Conservation (phyloP, 257 asterid species). For the Paulownia fortunei region DNA sequence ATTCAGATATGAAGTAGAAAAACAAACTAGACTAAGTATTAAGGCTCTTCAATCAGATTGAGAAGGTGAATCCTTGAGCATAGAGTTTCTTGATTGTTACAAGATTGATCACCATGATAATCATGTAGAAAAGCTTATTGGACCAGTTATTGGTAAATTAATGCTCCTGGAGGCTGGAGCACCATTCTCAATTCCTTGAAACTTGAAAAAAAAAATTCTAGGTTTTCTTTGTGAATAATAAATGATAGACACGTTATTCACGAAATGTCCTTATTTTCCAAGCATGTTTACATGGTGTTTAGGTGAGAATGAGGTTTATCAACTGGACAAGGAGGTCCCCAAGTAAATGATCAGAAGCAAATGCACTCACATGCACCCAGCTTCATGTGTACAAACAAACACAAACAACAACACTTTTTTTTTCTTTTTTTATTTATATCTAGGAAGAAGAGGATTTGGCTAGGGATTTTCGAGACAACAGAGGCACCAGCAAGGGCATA, state of each 20-base stretch:
- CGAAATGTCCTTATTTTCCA: neutral
- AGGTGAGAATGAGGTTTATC: slow-evolving; percentile 6
- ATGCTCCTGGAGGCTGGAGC: too few relatives aligned
- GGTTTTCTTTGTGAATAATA: neutral
- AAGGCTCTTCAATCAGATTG: too few relatives aligned
- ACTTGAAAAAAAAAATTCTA: neutral
- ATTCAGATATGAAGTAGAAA: too few relatives aligned
- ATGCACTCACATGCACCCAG: slow-evolving; percentile 25
- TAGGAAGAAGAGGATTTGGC: slow-evolving; percentile 83
- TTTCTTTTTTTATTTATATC: neutral
- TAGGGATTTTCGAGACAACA: slow-evolving; percentile 79
- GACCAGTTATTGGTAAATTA: too few relatives aligned
- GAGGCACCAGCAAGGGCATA: slow-evolving; percentile 79
- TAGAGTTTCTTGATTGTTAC: too few relatives aligned
- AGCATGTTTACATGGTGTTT: slow-evolving; percentile 7
- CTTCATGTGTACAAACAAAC: neutral
- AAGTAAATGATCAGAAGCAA: slow-evolving; percentile 16
- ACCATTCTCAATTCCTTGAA: too few relatives aligned
- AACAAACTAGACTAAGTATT: too few relatives aligned
- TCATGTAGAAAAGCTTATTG: too few relatives aligned
- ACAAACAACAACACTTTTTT: neutral
- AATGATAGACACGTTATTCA: neutral
- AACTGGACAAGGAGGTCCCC: slow-evolving; percentile 1
- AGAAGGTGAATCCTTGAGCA: too few relatives aligned
- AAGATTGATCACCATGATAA: neutral